Percentiles rank a stretch among this genome's conserved stretches.
Evolutionary conservation across 78 protist genomes (phyloP).

Genomic region (Bodo saltans): DNA sequence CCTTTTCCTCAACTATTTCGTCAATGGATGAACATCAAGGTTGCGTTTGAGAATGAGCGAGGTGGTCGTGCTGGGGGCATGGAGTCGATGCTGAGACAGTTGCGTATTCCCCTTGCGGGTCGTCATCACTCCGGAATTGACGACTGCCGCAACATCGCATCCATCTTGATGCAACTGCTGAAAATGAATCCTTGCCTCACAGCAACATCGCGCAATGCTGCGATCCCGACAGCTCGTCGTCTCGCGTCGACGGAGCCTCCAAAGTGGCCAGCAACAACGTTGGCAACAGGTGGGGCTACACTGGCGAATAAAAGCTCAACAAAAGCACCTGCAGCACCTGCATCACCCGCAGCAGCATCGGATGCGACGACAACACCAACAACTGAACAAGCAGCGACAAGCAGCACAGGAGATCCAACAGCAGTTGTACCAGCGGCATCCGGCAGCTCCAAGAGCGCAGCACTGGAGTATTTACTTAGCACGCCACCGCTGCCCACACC

Average conservation of each 20-base stretch:
- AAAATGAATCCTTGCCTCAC: neutral
- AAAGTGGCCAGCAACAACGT: neutral
- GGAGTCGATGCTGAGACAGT: slow-evolving; percentile 21
- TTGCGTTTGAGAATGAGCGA: neutral
- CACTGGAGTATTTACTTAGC: neutral
- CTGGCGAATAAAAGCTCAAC: neutral
- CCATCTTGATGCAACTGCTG: neutral
- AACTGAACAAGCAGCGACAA: neutral
- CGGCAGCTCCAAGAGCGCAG: neutral
- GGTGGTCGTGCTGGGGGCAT: slow-evolving; percentile 13
- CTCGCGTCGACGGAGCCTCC: neutral
- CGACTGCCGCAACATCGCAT: slow-evolving; percentile 54
- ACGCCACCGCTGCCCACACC: neutral
- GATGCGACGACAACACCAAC: neutral
- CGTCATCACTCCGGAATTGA: slow-evolving; percentile 58
- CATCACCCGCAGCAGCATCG: neutral
- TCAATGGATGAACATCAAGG: slow-evolving; percentile 54
- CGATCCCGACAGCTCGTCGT: neutral
- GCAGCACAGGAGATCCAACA: too few species aligned
- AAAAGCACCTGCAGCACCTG: too few species aligned
- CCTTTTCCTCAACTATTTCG: slow-evolving; percentile 8
- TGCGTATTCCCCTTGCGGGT: slow-evolving; percentile 31
- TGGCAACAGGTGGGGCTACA: neutral
- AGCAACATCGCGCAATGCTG: too few species aligned
- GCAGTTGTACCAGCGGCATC: too few species aligned